Base-by-base conservation (phyloP, 2,329 filamentous ascomycete species). In the Epicoccum nigrum region DNA sequence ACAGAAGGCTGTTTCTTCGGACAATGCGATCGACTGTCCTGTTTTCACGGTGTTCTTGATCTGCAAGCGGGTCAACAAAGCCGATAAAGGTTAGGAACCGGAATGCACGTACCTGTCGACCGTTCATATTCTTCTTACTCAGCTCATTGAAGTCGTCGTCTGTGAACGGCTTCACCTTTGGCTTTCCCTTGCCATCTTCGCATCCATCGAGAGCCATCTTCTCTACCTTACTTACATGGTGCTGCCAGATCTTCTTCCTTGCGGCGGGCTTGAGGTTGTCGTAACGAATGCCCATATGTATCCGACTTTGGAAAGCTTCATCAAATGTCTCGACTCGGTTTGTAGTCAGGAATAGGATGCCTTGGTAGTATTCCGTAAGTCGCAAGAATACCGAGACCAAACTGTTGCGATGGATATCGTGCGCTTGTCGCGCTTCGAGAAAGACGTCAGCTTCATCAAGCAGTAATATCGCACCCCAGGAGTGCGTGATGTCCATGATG, bases 1-100 rank as follows among this genome's bases (percentile, higher is more conserved):
- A 45, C 83, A 83, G 25, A 96, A 81, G 3, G 83, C 77, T 52
- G 86, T 83, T 20, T 83, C 79, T 70, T 92, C 89, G 58, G 90
- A 88, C 35, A 93, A 82, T 1, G 92, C 90, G 13, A 96, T 80
- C 0, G 89, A 88, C 72, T 95, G 90, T 2, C 90, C 90, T 0
- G 89, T 92, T 48, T 88, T 84, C 40, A 96, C 86, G 9, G 88
- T 87, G 69, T 96, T 96, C 78, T 96, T 95, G 79, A 95, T 96
- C 83, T 92, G 79, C 31, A n/a, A 17, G 13, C 3, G n/a, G 8
- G 27, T 68, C 45, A 63, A 54, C 46, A 46, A 38, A 31, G 23
- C 31, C 13, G 12, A 27, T 16, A 20, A 39, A 16, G 2, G 30
- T n/a, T 28, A n/a, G 13, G 12, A 39, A 25, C 15, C 32, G 17